These are phyloP conservation scores for Scheffersomyces amazonensis DNA, from an alignment of 805 yeast genomes.

Conservation along the genomic window DNA sequence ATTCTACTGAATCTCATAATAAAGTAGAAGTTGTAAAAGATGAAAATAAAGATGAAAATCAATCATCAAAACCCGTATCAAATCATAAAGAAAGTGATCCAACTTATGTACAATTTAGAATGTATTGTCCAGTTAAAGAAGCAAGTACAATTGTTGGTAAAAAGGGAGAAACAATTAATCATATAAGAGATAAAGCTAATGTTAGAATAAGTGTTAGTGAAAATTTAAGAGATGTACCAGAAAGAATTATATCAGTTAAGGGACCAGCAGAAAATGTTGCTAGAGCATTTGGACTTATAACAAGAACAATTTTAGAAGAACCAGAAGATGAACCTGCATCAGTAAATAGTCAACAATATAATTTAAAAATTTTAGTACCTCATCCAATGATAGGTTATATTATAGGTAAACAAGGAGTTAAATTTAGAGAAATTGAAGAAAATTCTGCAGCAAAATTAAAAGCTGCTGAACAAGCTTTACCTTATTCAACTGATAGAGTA, in stretches of 20 bases:
- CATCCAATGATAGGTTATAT: conserved; percentile 78
- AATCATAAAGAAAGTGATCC: conserved; percentile 48
- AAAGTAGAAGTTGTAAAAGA: too few species aligned
- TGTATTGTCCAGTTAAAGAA: conserved; percentile 73
- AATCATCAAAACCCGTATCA: conserved; percentile 30
- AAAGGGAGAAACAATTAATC: conserved; percentile 71
- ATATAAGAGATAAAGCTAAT: conserved; percentile 58
- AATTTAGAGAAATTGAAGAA: conserved; percentile 79
- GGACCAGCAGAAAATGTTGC: conserved; percentile 80
- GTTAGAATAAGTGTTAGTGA: conserved; percentile 72
- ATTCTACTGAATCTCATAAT: not conserved
- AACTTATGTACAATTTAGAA: conserved; percentile 63
- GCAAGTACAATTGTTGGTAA: conserved; percentile 76
- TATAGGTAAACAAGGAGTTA: conserved; percentile 73
- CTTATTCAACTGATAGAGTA: conserved; percentile 75
- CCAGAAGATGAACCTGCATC: conserved; percentile 63
- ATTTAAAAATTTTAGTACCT: conserved; percentile 65
- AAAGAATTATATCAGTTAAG: conserved; percentile 68
- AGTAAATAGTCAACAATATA: conserved; percentile 50
- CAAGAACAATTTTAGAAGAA: conserved; percentile 64
- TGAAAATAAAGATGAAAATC: not conserved
- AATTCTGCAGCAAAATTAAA: conserved; percentile 72
- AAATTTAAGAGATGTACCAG: conserved; percentile 67
- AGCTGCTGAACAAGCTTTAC: conserved; percentile 70
- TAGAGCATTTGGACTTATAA: conserved; percentile 73